Conservation (phyloP, 805 yeast species). For the Metschnikowia amazonensis region DNA sequence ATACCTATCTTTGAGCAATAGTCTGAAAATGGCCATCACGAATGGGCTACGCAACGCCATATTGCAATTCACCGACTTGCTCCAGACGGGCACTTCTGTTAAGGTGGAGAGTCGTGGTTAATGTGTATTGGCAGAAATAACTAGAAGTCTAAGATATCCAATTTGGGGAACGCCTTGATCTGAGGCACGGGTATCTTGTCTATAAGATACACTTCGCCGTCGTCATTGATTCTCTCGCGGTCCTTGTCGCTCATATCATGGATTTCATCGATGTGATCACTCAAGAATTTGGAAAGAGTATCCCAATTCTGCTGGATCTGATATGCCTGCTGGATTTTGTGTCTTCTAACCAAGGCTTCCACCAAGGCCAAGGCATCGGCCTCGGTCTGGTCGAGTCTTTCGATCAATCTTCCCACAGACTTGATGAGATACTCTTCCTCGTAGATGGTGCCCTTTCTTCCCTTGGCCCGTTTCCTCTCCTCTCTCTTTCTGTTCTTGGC, state of each 20-base stretch:
- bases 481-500: constrained; percentile 91
- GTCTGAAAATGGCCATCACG: constrained; percentile 47
- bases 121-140: no score
- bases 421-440: constrained; percentile 92
- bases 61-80: constrained; percentile 24
- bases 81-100: constrained; percentile 4
- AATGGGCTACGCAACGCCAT: constrained; percentile 45
- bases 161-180: constrained; percentile 59
- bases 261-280: constrained; percentile 67
- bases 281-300: constrained; percentile 53
- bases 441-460: constrained; percentile 95
- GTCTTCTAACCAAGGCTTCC: constrained; percentile 71
- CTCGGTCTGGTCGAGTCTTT: constrained; percentile 69
- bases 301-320: constrained; percentile 68
- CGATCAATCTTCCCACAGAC: constrained; percentile 84
- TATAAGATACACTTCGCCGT: constrained; percentile 75
- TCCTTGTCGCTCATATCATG: constrained; percentile 80
- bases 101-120: background rate
- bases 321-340: constrained; percentile 73
- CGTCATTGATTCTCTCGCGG: constrained; percentile 83
- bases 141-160: constrained; percentile 56
- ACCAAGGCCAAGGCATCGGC: constrained; percentile 71
- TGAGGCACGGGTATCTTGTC: constrained; percentile 73
- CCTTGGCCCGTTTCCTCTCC: constrained; percentile 93
- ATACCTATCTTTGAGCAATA: constrained; percentile 32